phyloP scores from a whole-genome alignment of 176 grass and related monocot species.

The Melocanna baccifera region DNA sequence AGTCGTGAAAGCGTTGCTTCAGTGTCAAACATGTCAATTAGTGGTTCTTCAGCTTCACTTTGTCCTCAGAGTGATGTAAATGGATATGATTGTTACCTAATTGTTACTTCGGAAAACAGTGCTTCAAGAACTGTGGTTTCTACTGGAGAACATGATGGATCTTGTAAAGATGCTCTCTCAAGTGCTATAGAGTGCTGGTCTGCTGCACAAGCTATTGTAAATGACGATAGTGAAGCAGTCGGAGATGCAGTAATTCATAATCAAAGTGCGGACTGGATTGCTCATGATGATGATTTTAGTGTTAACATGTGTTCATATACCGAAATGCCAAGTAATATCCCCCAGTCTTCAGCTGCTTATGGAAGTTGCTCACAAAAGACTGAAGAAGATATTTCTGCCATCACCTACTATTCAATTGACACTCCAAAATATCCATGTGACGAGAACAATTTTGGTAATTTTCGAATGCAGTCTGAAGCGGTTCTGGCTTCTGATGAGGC shows the following conservation, averaged over 20 bases:
- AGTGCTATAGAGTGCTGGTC: constrained; percentile 36
- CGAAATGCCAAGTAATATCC: constrained; percentile 23
- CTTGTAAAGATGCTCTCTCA: constrained; percentile 36
- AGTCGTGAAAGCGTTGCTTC: constrained; percentile 64
- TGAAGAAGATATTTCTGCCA: constrained; percentile 33
- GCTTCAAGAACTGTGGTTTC: constrained; percentile 23
- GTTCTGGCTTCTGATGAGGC: constrained; percentile 23
- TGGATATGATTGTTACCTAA: constrained; percentile 40
- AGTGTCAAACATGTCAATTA: constrained; percentile 71
- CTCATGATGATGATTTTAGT: constrained; percentile 34
- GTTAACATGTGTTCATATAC: constrained; percentile 30
- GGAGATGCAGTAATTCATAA: constrained; percentile 28
- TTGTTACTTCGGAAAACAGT: constrained; percentile 38
- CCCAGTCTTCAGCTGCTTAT: constrained; percentile 8
- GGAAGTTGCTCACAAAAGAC: constrained; percentile 26
- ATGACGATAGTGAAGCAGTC: constrained; percentile 28
- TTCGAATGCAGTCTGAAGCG: constrained; percentile 43
- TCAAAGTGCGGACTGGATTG: constrained; percentile 7
- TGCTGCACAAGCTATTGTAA: constrained; percentile 30
- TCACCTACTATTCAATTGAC: constrained; percentile 21
- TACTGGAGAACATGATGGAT: constrained; percentile 23
- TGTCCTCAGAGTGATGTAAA: constrained; percentile 40
- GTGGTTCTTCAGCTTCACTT: constrained; percentile 46
- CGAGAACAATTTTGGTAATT: constrained; percentile 34
- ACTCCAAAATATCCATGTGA: constrained; percentile 21